phyloP scores from a whole-genome alignment of 345 rosid species.

The Turnera subulata region DNA sequence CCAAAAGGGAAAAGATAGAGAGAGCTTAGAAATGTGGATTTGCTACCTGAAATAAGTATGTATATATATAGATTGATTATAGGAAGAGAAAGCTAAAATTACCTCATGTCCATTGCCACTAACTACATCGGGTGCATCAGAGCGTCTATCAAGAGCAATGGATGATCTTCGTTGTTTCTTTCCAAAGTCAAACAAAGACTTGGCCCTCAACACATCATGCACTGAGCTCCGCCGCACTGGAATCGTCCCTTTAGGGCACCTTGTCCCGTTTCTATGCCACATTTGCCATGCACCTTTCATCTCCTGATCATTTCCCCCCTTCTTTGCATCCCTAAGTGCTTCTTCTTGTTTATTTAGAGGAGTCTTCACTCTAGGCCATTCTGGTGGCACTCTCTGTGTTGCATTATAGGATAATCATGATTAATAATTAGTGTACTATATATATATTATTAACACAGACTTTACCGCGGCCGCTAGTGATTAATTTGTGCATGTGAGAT shows the following conservation, averaged over 20 bases:
- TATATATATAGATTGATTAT: too few species aligned
- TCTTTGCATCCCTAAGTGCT: constrained; percentile 1
- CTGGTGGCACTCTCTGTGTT: constrained; percentile 54
- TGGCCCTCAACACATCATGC: constrained; percentile 27
- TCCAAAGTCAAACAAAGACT: constrained; percentile 84
- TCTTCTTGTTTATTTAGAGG: constrained; percentile 21
- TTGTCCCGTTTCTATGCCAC: constrained; percentile 33
- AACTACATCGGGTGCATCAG: constrained; percentile 72
- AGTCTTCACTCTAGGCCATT: constrained; percentile 19
- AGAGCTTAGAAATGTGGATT: too few species aligned
- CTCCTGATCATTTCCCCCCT: constrained; percentile 2
- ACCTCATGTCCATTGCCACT: constrained; percentile 47
- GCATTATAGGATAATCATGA: background rate
- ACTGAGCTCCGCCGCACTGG: constrained; percentile 26
- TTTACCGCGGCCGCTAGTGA: too few species aligned
- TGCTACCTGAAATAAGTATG: too few species aligned
- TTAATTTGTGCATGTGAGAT: too few species aligned
- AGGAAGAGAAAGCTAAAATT: background rate
- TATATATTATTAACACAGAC: background rate
- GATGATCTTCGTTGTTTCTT: constrained; percentile 42
- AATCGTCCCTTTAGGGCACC: constrained; percentile 27
- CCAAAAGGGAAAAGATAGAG: too few species aligned
- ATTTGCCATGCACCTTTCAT: constrained; percentile 36
- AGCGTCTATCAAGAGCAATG: constrained; percentile 27
- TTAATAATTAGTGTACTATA: background rate